Base-by-base conservation (phyloP, 768 basidiomycete species). In the Mycena polygramma region DNA sequence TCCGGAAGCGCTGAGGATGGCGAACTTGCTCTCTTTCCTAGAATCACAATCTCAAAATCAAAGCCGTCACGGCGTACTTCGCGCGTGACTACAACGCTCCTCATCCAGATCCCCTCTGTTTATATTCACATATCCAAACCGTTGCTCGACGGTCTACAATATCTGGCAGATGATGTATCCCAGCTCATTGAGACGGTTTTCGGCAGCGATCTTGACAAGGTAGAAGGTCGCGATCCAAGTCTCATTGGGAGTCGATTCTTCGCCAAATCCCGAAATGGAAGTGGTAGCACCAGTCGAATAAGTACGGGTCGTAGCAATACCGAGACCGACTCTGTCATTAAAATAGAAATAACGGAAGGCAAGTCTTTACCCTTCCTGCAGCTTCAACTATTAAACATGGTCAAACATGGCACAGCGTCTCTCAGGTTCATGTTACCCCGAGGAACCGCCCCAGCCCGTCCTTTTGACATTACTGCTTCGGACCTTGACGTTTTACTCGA, bases 101-200 rank as follows among this genome's bases (percentile, higher is more conserved):
- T 74, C 58, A 46, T 85, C 8, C 80, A 83, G 49, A 78, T 97
- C 17, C 94, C 95, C 17, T 90, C 91, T 6, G 79, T 93, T n/a
- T 81, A 88, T 74, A 78, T 86, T 14, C 81, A 88, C 46, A 74
- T 95, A 57, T 84, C 88, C 13, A 97, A 98, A 78, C 75, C 81
- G 7, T 70, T 83, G 2, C 79, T 96, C 10, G 95, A 98, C 76
- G 88, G 89, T 15, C 78, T 99, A 20, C 96, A 98, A 78, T 92
- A 91, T 75, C 94, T 93, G 86, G 91, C 91, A 9, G 98, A 99
- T 76, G 96, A 98, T 76, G 77, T 91, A 35, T 82, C 90, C n/a
- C 94, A 93, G 75, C 86, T 92, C 59, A 74, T 92, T 5, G 92
- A 93, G 60, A 84, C 81, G 19, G 79, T 83, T 8, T 79, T 81